phyloP scores from a whole-genome alignment of 164 flowering plant species.

The Magnolia officinalis region DNA sequence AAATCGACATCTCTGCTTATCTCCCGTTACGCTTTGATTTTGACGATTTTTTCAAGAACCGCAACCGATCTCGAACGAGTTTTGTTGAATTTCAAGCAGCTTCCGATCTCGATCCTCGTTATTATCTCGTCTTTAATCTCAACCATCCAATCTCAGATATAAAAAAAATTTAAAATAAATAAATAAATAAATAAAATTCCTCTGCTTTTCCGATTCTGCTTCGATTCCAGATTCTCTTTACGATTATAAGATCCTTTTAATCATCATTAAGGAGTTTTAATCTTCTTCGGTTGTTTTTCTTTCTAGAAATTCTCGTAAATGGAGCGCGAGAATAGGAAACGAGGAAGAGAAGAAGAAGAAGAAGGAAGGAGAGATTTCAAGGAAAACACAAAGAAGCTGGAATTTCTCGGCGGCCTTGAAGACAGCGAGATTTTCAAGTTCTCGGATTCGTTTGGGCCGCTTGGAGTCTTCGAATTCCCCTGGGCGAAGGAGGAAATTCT shows the following conservation, averaged over 20 bases:
- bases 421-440: not conserved
- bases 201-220: not conserved
- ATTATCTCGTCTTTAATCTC: too few relatives aligned
- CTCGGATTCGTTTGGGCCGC: slow-evolving; percentile 6
- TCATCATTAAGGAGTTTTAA: not conserved
- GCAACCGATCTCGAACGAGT: too few relatives aligned
- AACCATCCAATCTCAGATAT: too few relatives aligned
- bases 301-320: too few relatives aligned
- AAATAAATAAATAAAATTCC: not conserved
- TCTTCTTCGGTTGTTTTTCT: not conserved
- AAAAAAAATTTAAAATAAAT: too few relatives aligned
- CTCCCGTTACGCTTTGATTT: too few relatives aligned
- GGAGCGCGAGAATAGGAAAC: slow-evolving; percentile 5
- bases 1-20: too few relatives aligned
- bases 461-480: slow-evolving; percentile 12
- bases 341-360: slow-evolving; percentile 2
- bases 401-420: not conserved
- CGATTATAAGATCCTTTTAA: not conserved
- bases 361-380: not conserved
- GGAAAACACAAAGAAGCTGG: not conserved
- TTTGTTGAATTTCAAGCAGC: too few relatives aligned
- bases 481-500: slow-evolving; percentile 3
- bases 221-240: not conserved
- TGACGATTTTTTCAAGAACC: too few relatives aligned
- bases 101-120: too few relatives aligned